Conservation (phyloP, 2,329 filamentous ascomycete genomes). For the Blumeria hordei region DNA sequence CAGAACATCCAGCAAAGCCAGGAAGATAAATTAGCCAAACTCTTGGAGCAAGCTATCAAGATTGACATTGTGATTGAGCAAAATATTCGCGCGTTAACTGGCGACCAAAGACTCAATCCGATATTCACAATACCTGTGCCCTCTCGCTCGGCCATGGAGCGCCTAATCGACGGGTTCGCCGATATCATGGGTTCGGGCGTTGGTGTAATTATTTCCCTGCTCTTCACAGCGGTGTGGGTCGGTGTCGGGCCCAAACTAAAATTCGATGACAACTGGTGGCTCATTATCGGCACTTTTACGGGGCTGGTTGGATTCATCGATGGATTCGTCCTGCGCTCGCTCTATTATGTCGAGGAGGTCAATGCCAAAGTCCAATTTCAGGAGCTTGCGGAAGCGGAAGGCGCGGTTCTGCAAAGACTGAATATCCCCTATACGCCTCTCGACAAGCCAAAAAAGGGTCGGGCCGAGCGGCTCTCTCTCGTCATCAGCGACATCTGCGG, state of each 20-base stretch:
- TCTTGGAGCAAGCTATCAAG: slow-evolving; percentile 15
- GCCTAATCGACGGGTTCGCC: slow-evolving; percentile 19
- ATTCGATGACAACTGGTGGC: slow-evolving; percentile 22
- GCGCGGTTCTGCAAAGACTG: slow-evolving; percentile 5
- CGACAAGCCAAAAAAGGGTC: not conserved
- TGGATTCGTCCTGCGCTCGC: slow-evolving; percentile 22
- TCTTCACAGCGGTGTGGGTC: slow-evolving; percentile 18
- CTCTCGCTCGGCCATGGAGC: slow-evolving; percentile 15
- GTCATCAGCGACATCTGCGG: not conserved
- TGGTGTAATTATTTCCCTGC: slow-evolving; percentile 17
- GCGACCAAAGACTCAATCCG: slow-evolving; percentile 15
- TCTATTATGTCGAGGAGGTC: slow-evolving; percentile 15
- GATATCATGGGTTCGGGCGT: slow-evolving; percentile 20
- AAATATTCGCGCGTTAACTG: slow-evolving; percentile 15
- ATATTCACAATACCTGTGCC: slow-evolving; percentile 15
- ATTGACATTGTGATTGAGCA: slow-evolving; percentile 17
- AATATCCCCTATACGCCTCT: not conserved
- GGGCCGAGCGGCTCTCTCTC: not conserved
- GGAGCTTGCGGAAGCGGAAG: slow-evolving; percentile 7
- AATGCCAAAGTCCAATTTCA: slow-evolving; percentile 9
- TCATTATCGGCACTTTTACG: slow-evolving; percentile 23
- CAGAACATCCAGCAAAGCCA: slow-evolving; percentile 18
- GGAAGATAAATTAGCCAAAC: slow-evolving; percentile 13
- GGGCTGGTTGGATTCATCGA: slow-evolving; percentile 22
- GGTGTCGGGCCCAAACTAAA: slow-evolving; percentile 17